phyloP scores from a whole-genome alignment of 179 eudicot species.

The Beta macrorhiza region DNA sequence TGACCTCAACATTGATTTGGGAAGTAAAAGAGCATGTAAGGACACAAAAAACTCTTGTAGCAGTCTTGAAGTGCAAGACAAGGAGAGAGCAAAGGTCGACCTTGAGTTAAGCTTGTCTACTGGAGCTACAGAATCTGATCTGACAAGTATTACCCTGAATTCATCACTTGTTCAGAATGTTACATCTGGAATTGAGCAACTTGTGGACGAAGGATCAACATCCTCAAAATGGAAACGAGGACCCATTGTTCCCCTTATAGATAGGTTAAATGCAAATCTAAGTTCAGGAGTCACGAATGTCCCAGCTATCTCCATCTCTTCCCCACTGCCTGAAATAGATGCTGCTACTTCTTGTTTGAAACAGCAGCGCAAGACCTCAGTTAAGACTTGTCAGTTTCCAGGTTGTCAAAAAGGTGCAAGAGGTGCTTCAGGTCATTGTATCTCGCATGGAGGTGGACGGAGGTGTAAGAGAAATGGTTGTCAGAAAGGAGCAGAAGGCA shows the following conservation, averaged over 20 bases:
- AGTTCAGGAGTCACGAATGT: conserved; percentile 2
- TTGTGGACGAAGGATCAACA: conserved; percentile 68
- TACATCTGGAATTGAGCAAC: conserved; percentile 31
- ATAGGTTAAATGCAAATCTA: conserved; percentile 8
- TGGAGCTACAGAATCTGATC: conserved; percentile 52
- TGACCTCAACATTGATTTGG: conserved; percentile 31
- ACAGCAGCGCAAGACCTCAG: conserved; percentile 35
- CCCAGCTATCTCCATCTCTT: conserved; percentile 9
- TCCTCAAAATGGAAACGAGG: conserved; percentile 61
- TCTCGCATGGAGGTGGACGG: conserved; percentile 62
- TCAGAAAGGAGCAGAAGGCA: conserved; percentile 71
- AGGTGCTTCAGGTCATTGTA: conserved; percentile 63
- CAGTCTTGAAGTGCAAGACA: conserved; percentile 12
- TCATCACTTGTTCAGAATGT: conserved; percentile 31
- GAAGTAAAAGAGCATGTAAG: conserved; percentile 15
- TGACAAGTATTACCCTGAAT: conserved; percentile 45
- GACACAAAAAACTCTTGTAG: conserved; percentile 22
- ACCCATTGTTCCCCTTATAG: conserved; percentile 36
- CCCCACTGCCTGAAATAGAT: conserved; percentile 16
- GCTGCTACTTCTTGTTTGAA: conserved; percentile 12
- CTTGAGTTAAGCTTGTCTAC: conserved; percentile 65
- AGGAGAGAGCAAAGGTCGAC: conserved; percentile 34
- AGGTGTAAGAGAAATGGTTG: conserved; percentile 57
- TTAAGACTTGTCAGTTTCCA: conserved; percentile 50
- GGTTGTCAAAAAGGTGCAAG: conserved; percentile 66